Base-by-base conservation (phyloP, 345 rosid genomes). In the Garcia nutans region DNA sequence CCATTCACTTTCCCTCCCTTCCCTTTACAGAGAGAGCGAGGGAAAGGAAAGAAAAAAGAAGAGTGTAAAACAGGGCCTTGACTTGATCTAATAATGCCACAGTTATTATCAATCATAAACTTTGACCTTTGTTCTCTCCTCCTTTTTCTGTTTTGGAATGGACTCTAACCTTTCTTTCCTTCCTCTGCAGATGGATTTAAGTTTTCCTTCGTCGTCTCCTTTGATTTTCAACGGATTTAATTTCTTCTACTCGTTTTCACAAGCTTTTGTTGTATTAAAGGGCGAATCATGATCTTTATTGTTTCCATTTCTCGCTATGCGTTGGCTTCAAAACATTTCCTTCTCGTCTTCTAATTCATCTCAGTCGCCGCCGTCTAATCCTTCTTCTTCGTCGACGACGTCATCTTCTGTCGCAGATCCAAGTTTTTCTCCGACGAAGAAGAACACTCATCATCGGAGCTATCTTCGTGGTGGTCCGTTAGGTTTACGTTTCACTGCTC, bases 291-390 rank as follows among this genome's bases (percentile, higher is more conserved):
- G 73, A 54, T 57, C 56, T 2, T 58, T 42, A 2, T 58, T 45
- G 3, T 11, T 49, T 54, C n/a, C 41, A 23, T 9, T 66, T 82
- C 74, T 84, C 69, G 82, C 80, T 77, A 94, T 92, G 98, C 97
- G 94, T 79, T 94, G 97, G 94, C 85, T 89, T 76, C 87, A 78
- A 42, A 89, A 79, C 82, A 65, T 87, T 72, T 86, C 92, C 68
- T 85, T 81, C 72, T 81, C 92, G 11, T 60, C 85, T 28, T 64
- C 85, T 28, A n/a, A n/a, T 11, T 76, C 47, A 64, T 85, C 54
- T 58, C 74, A 20, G 62, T 83, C 45, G 45, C 76, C 65, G 1
- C 17, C 60, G 4, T 69, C 47, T 37, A 24, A n/a, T 63, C 81
- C 17, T n/a, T 70, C 33, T 2, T 54, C 58, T 17, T 16, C 58